Base-by-base conservation (phyloP, 2,329 filamentous ascomycete species). In the Penicillium frequentans region DNA sequence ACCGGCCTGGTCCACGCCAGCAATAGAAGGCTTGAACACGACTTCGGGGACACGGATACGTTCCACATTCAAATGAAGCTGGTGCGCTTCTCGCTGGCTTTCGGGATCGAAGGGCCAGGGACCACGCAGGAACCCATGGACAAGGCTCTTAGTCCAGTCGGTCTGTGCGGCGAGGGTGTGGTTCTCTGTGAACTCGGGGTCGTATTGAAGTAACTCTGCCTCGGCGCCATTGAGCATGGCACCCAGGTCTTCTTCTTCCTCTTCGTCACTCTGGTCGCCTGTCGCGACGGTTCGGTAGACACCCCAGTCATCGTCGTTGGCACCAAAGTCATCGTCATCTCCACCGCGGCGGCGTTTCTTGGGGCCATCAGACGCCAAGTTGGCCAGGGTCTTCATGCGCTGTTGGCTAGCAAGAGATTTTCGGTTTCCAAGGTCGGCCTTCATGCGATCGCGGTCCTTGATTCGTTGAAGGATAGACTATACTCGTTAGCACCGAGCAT, bases 301-400 rank as follows among this genome's bases (percentile, higher is more conserved):
- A 56, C 91, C 91, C 95, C 95, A 99, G 74, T 99, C 95, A 56
- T 96, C 93, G 70, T 99, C 95, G 73, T 99, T 93, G 49, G 93
- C 93, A 55, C 95, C 95, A 70, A 99, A 99, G 58, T 91, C 92
- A 71, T 99, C 95, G 68, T 99, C 95, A 70, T 98, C 93, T 4
- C 89, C 90, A 8, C 91, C 92, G 19, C 93, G 87, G 14, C 93
- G 86, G 75, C 96, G 96, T 73, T 93, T 92, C 62, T 81, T 81
- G 7, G 93, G 92, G 6, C 86, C 87, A 73, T 99, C 95, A 0
- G 93, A 93, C 3, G 95, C 95, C 1, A 99, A 87, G 70, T 96
- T 97, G 58, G 95, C 95, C 57, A 99, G 92, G 50, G 89, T 93
- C 78, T 98, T 98, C 95, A 99, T 99, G 61, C 95, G 90, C 77